Evolutionary conservation across 805 yeast genomes (phyloP), one percentile per base, ranked within the genome.

Genomic region (Saccharomyces mikatae): DNA sequence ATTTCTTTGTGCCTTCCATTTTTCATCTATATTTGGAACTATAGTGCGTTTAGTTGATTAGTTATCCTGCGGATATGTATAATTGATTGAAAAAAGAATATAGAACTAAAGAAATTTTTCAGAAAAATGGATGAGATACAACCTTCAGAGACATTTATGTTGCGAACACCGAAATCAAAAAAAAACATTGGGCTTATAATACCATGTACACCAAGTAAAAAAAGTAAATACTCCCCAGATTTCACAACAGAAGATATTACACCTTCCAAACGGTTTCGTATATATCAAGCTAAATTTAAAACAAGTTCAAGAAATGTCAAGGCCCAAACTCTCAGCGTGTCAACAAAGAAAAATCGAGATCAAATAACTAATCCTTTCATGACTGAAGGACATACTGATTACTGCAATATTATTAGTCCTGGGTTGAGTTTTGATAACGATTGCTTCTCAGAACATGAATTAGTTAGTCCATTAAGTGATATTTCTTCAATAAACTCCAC

Each of bases 381-480:
- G 44, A 17, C 44, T 17, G 44, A 36, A 36, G 24, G 44, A 36
- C 17, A 36, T 17, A 36, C 17, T 21, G 44, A 36, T 17, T 36
- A 36, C 44, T 24, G 22, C 13, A 60, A 55, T 24, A 28, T 48
- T 22, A 24, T 58, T 26, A 48, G 58, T 30, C 32, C 32, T 1
- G 55, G 53, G 31, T 49, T 58, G 21, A 57, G 49, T 49, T 21
- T n/a, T 10, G 62, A 61, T 47, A 56, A 60, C 8, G 31, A 52
- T 29, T 53, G 59, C 36, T 31, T 49, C 17, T 57, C 63, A 10
- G 66, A 62, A 46, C 48, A 55, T 14, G 65, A 59, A 14, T 53
- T 60, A 4, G 56, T 60, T 9, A 63, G 67, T 56, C 67, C 67
- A 13, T 52, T 60, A 22, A 60, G 64, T 55, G 67, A 63, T 36